These are phyloP conservation scores for Pichia kluyveri DNA, from an alignment of 805 yeast species.

Conservation along the genomic window DNA sequence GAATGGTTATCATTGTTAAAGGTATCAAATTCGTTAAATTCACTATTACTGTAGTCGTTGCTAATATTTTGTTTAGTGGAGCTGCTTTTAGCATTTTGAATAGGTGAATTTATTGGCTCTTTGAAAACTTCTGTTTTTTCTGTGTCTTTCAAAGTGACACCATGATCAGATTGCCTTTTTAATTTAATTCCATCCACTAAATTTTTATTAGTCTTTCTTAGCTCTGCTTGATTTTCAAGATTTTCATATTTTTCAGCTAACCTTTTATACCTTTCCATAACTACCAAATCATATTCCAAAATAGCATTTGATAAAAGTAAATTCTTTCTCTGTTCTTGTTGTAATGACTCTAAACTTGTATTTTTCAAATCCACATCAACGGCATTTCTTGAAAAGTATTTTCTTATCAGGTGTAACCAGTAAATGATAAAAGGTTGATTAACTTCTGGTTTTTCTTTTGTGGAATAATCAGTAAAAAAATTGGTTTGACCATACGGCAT, in stretches of 20 bases:
- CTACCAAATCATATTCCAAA: not conserved
- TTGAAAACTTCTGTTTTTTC: not conserved
- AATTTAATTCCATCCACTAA: too few relatives aligned
- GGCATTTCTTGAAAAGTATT: not conserved
- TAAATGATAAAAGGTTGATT: not conserved
- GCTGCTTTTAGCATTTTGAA: too few relatives aligned
- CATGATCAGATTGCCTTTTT: too few relatives aligned
- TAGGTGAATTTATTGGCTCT: too few relatives aligned
- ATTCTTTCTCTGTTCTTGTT: not conserved
- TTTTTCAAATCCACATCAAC: not conserved
- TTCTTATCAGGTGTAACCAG: not conserved
- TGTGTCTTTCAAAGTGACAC: not conserved
- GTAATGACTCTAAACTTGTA: not conserved
- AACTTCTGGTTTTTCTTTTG: not conserved
- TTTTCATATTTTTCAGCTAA: not conserved
- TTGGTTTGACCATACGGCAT: not conserved
- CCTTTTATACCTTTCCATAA: not conserved
- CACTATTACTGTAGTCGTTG: too few relatives aligned
- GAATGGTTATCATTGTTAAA: too few relatives aligned
- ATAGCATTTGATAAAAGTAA: not conserved
- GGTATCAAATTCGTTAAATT: too few relatives aligned
- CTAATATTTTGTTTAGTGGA: too few relatives aligned
- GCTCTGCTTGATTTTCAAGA: not conserved
- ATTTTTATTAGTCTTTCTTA: too few relatives aligned
- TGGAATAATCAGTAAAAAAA: not conserved